Evolutionary conservation across 192 early-diverging fungal species (phyloP).

Genomic region (Rhizophagus prolifer): DNA sequence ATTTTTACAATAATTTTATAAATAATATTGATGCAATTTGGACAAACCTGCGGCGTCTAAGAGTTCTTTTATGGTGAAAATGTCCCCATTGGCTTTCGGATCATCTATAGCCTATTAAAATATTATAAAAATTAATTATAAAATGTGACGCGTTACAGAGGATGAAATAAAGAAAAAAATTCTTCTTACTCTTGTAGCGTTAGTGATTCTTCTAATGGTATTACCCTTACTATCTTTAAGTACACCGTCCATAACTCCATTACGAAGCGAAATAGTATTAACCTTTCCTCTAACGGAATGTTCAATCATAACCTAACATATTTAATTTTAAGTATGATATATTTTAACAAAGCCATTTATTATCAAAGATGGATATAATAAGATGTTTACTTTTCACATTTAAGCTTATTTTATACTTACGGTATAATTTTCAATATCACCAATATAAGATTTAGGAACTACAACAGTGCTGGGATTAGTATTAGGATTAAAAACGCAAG

Average conservation of each 20-base stretch:
- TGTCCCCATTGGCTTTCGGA: constrained; percentile 34
- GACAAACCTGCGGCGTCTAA: constrained; percentile 35
- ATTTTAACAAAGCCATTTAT: neutral
- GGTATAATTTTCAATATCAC: constrained; percentile 42
- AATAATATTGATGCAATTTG: neutral
- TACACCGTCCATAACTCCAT: constrained; percentile 38
- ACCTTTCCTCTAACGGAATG: constrained; percentile 43
- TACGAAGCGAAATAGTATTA: constrained; percentile 41
- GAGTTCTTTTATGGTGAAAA: constrained; percentile 39
- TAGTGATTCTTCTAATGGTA: constrained; percentile 31
- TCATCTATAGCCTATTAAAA: neutral
- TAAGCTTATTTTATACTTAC: neutral
- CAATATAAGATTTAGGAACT: constrained; percentile 35
- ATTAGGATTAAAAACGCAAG: constrained; percentile 31
- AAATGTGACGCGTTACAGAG: too few relatives aligned
- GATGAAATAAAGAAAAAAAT: neutral
- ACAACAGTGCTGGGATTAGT: constrained; percentile 3
- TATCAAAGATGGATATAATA: too few relatives aligned
- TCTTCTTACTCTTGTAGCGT: constrained; percentile 28
- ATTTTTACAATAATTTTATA: too few relatives aligned
- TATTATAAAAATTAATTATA: neutral
- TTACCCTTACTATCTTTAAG: constrained; percentile 30
- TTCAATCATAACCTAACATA: constrained; percentile 38
- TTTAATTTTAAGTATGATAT: neutral
- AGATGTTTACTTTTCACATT: neutral